Percentiles rank a stretch among this genome's conserved stretches.
phyloP scores from a whole-genome alignment of 2,329 filamentous ascomycete species.

The Blastomyces emzantsi region DNA sequence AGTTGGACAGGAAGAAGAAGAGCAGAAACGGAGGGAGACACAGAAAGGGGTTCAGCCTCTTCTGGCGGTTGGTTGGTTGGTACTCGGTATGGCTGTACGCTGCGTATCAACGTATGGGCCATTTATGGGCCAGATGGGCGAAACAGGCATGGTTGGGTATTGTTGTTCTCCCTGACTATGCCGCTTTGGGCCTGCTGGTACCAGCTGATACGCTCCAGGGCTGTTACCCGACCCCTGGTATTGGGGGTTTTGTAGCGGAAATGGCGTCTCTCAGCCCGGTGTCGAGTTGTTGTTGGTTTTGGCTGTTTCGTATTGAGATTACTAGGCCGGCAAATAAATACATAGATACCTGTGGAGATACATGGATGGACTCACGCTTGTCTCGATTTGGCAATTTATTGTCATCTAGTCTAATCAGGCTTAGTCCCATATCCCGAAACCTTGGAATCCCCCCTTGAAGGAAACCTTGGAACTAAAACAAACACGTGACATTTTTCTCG shows the following conservation, averaged over 20 bases:
- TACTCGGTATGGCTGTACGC: too few relatives aligned
- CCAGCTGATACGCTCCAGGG: not conserved
- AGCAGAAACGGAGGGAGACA: not conserved
- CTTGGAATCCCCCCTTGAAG: too few relatives aligned
- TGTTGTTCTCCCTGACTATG: conserved; percentile 4
- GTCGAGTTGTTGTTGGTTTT: not conserved
- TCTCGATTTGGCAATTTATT: not conserved
- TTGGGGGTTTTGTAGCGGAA: not conserved
- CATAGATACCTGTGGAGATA: too few relatives aligned
- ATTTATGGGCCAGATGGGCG: too few relatives aligned
- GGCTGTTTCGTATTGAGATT: not conserved
- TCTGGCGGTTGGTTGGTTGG: too few relatives aligned
- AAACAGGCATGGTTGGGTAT: too few relatives aligned
- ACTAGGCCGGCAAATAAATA: not conserved
- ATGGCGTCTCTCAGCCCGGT: too few relatives aligned
- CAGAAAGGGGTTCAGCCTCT: not conserved
- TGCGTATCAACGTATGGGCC: too few relatives aligned
- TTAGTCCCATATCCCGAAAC: not conserved
- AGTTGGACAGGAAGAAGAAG: not conserved
- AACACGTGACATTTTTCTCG: not conserved
- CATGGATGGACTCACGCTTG: not conserved
- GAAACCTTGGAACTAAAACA: not conserved
- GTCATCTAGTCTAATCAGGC: not conserved
- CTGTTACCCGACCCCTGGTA: not conserved
- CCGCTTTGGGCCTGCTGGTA: conserved; percentile 2